Evolutionary conservation across 2,329 filamentous ascomycete genomes (phyloP).

Genomic region (Plenodomus biglobosus): DNA sequence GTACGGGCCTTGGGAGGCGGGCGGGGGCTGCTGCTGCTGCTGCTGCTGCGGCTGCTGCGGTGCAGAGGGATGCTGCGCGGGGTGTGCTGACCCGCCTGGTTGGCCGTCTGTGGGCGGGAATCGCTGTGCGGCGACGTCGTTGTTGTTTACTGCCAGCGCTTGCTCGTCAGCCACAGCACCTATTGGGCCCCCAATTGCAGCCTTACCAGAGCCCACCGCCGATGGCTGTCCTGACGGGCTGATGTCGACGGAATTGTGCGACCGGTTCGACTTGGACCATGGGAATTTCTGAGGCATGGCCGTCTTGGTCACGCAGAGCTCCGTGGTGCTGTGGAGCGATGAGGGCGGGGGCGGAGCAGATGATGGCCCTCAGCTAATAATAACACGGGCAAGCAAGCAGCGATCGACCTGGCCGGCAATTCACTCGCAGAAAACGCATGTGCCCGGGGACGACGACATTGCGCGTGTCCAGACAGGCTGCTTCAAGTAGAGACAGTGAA

Average conservation of each 20-base stretch:
- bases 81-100: not conserved
- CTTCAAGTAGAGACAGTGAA: conserved; percentile 13
- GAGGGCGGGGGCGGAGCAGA: conserved; percentile 19
- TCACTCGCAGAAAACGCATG: conserved; percentile 23
- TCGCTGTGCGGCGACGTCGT: conserved; percentile 33
- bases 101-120: conserved; percentile 25
- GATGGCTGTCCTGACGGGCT: conserved; percentile 37
- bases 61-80: conserved; percentile 16
- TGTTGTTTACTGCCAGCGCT: conserved; percentile 41
- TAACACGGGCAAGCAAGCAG: conserved; percentile 29
- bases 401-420: conserved; percentile 14
- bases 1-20: conserved; percentile 18
- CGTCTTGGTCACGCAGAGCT: conserved; percentile 27
- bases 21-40: conserved; percentile 15
- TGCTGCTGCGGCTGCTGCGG: conserved; percentile 19
- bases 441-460: conserved; percentile 23
- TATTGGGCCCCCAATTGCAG: conserved; percentile 25
- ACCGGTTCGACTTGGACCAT: conserved; percentile 44
- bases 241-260: conserved; percentile 42
- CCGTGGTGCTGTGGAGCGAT: conserved; percentile 22
- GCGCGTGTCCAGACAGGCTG: conserved; percentile 19
- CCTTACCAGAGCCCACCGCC: conserved; percentile 40
- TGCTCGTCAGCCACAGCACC: conserved; percentile 37
- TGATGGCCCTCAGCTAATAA: conserved; percentile 38
- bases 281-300: conserved; percentile 44